Base-by-base conservation (phyloP, 225 moss, liverwort and hornwort genomes). In the Bryum argenteum region DNA sequence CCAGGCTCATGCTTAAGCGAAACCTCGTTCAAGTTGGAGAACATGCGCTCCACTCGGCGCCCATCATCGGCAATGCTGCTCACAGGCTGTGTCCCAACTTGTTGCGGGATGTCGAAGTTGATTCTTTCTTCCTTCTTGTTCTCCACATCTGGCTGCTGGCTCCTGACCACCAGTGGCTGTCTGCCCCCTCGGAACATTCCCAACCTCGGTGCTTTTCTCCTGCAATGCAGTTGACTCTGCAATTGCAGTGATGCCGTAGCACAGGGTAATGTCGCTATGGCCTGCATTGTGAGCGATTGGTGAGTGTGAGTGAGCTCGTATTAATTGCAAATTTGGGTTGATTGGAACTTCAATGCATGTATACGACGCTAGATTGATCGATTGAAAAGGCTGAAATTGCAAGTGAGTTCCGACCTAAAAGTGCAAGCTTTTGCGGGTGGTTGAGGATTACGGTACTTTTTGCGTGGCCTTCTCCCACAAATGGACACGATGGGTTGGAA, bases 1-100 rank as follows among this genome's bases (percentile, higher is more conserved):
- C 95, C 95, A 0, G 95, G 95, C 64, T 92, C 92, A 54, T 95
- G 95, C 81, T 86, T 72, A 63, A 95, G 85, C 6, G 90, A 89
- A 63, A 71, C 83, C 72, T 83, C 78, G 38, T 95, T 92, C 66
- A 95, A 43, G 63, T 82, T 92, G 59, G 95, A 95, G 54, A 95
- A 95, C 64, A 95, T 73, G 60, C 84, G 82, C 75, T 84, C 84
- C 73, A 87, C 73, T 39, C 71, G 51, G 28, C 53, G 76, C n/a
- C 39, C 69, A 19, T 63, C 63, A 10, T 63, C 63, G 33, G 7
- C 33, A 16, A 22, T 43, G 1, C 52, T 9, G 2, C 18, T 47
- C 21, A 50, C 3, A 19, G 70, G 71, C 64, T n/a, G 26, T 16
- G 43, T 42, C 13, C 58, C 81, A 28, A 52, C 73, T 65, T 69